A percentile compares a stretch with the other conserved stretches of the same genome.
These are phyloP conservation scores for Thelonectria discophora DNA, from an alignment of 2,329 filamentous ascomycete genomes.

Conservation along the genomic window DNA sequence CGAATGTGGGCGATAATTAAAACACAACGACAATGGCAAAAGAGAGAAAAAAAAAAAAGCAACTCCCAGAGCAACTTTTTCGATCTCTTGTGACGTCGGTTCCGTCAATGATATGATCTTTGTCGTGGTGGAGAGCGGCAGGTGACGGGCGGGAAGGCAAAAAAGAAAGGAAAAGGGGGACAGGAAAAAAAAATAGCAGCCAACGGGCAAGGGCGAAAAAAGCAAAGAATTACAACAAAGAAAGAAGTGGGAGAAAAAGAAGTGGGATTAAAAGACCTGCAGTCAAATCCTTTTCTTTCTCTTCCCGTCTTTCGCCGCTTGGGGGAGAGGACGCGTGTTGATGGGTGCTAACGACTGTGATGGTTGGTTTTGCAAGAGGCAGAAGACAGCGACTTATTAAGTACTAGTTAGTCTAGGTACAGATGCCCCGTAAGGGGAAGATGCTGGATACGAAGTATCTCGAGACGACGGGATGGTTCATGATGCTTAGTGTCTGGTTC, in stretches of 20 bases:
- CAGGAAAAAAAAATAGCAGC: not conserved
- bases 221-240: not conserved
- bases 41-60: not conserved
- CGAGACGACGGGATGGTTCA: not conserved
- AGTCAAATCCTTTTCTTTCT: not conserved
- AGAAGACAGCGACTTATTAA: too few relatives aligned
- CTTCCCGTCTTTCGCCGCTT: conserved; percentile 13
- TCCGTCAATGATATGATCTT: conserved; percentile 15
- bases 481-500: conserved; percentile 11
- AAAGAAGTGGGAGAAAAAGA: not conserved
- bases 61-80: conserved; percentile 15
- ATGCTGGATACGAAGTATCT: not conserved
- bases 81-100: not conserved
- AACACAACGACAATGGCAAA: not conserved
- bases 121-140: not conserved
- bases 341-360: not conserved
- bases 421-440: too few relatives aligned
- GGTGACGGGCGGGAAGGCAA: not conserved
- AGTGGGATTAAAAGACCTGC: conserved; percentile 7
- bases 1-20: not conserved
- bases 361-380: too few relatives aligned
- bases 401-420: too few relatives aligned
- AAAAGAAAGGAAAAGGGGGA: not conserved
- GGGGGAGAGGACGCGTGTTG: conserved; percentile 6
- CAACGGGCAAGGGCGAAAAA: not conserved